phyloP scores from a whole-genome alignment of 2,329 filamentous ascomycete species.

The Talaromyces sp. region DNA sequence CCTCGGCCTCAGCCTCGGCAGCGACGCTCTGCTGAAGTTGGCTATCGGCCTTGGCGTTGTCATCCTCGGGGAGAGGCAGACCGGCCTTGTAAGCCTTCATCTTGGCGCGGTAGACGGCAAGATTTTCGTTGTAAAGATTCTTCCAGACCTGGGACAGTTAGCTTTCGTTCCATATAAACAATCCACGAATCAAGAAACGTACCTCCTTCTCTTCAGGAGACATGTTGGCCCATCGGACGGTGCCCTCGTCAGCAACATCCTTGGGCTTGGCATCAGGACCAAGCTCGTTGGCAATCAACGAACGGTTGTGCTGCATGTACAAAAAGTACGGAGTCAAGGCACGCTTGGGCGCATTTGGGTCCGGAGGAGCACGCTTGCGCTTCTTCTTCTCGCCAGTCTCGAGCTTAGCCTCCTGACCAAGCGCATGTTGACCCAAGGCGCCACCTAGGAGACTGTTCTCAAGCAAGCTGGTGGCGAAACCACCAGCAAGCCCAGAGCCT shows the following conservation, averaged over 20 bases:
- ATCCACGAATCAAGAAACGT: constrained; percentile 24
- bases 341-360: constrained; percentile 92
- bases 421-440: constrained; percentile 30
- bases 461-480: constrained; percentile 43
- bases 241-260: constrained; percentile 83
- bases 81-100: constrained; percentile 56
- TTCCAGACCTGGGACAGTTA: constrained; percentile 48
- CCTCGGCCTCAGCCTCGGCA: constrained; percentile 34
- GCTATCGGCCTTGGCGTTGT: constrained; percentile 40
- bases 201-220: constrained; percentile 67
- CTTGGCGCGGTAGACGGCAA: constrained; percentile 55
- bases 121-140: constrained; percentile 55
- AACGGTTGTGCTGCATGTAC: constrained; percentile 84
- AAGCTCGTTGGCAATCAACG: constrained; percentile 75
- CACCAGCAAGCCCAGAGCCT: constrained; percentile 35
- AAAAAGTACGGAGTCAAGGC: constrained; percentile 93
- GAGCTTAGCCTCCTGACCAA: constrained; percentile 34
- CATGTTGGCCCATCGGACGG: constrained; percentile 81
- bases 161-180: neutral
- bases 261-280: constrained; percentile 74
- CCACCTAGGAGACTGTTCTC: constrained; percentile 44
- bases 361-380: constrained; percentile 80
- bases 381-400: constrained; percentile 72
- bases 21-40: constrained; percentile 44
- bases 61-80: constrained; percentile 43